Conservation (phyloP, 2,329 filamentous ascomycete species). For the Thielaviopsis euricoi region DNA sequence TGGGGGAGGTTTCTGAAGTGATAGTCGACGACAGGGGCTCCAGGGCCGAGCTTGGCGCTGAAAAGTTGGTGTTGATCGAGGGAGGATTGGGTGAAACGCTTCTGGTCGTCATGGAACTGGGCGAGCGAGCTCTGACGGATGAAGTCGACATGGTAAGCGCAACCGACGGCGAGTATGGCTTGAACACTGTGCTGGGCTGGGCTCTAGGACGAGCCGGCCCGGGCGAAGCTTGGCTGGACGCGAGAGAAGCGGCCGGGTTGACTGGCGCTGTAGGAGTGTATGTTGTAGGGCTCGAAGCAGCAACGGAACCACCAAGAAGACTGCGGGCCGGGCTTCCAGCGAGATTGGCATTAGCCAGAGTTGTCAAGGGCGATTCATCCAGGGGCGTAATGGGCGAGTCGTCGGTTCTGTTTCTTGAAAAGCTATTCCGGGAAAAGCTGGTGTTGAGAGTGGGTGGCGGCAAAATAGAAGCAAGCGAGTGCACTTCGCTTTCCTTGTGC, state of each 20-base stretch:
- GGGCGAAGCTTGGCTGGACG: not conserved
- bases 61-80: constrained; percentile 1
- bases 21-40: not conserved
- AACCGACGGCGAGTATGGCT: constrained; percentile 8
- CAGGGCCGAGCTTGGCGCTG: not conserved
- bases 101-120: not conserved
- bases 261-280: not conserved
- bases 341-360: not conserved
- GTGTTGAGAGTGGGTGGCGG: constrained; percentile 4
- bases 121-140: not conserved
- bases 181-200: constrained; percentile 1
- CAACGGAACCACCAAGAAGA: not conserved
- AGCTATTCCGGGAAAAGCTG: not conserved
- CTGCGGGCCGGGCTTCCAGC: not conserved
- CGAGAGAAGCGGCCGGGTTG: not conserved
- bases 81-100: not conserved
- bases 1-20: not conserved
- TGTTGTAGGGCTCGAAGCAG: not conserved
- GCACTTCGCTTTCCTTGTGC: not conserved
- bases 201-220: not conserved
- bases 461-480: not conserved
- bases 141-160: not conserved
- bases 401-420: not conserved
- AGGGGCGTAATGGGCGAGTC: constrained; percentile 1
- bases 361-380: not conserved